A percentile compares a stretch with the other conserved stretches of the same genome.
Conservation (phyloP, 108 stramenopile species). For the Chaetoceros tenuissimus region DNA sequence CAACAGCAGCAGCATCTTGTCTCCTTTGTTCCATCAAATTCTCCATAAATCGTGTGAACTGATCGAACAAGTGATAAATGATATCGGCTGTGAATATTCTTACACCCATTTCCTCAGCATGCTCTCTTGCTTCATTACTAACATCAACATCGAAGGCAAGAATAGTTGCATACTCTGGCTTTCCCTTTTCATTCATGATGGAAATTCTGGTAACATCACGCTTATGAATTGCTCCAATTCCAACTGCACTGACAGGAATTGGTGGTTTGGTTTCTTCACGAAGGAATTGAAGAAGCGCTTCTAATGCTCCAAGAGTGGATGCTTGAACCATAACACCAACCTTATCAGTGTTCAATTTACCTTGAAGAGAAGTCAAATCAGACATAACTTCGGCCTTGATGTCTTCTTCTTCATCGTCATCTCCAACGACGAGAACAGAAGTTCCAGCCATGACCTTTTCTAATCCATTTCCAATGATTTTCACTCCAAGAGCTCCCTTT, state of each 20-base stretch:
- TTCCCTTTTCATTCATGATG: constrained; percentile 97
- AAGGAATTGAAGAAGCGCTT: constrained; percentile 97
- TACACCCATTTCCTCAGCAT: constrained; percentile 88
- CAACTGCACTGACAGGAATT: constrained; percentile 93
- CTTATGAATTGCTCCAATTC: constrained; percentile 96
- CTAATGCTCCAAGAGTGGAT: constrained; percentile 96
- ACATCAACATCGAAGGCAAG: constrained; percentile 97
- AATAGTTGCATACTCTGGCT: constrained; percentile 92
- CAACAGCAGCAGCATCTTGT: constrained; percentile 76
- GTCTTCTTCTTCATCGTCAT: constrained; percentile 96
- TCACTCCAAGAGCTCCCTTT: constrained; percentile 96
- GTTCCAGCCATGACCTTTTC: constrained; percentile 99
- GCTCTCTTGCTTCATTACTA: constrained; percentile 84
- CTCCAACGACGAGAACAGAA: constrained; percentile 81
- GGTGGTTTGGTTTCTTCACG: constrained; percentile 95
- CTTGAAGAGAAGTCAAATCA: constrained; percentile 79
- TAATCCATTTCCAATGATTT: constrained; percentile 90
- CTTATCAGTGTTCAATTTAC: constrained; percentile 87
- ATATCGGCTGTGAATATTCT: constrained; percentile 99
- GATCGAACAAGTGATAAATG: constrained; percentile 99
- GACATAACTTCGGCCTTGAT: constrained; percentile 96
- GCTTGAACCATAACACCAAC: constrained; percentile 98
- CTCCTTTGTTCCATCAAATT: constrained; percentile 65
- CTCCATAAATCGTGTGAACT: constrained; percentile 91
- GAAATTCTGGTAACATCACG: constrained; percentile 96